Base-by-base conservation (phyloP, 2,329 filamentous ascomycete genomes). In the Arthrobotrys musiformis region DNA sequence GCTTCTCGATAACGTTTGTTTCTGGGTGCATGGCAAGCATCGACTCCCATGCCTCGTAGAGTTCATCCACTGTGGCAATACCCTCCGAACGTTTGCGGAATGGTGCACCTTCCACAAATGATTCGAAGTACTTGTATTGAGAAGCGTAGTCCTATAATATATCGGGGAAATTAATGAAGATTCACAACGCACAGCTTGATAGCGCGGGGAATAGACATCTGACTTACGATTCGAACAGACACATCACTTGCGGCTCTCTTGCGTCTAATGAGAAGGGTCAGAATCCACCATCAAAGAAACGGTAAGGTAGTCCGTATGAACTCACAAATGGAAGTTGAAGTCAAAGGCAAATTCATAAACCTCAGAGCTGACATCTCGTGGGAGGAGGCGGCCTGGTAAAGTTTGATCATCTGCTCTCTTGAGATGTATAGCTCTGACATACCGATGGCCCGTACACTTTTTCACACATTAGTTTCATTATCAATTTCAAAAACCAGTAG, bases 171-270 rank as follows among this genome's bases (percentile, higher is more conserved):
- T 70, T 44, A 70, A 48, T 24, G 9, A 28, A 44, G 1, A 22
- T 40, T 54, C 44, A 54, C 26, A 42, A 54, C 37, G n/a, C 42
- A 54, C n/a, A 62, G 24, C 19, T 70, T 52, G 17, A 19, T 28
- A 52, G 33, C 30, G 35, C 28, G n/a, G 3, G n/a, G 54, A 22
- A 42, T 52, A 62, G 54, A 13, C 30, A 60, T 26, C 26, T 37
- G 54, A 70, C 67, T 70, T 62, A 70, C 67, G 44, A 70, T 62
- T 70, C 67, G 67, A 44, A 70, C 67, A 54, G 67, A 70, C 44
- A 70, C 67, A 62, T 70, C 67, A 33, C 67, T 70, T 44, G 40
- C 56, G 22, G 42, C 26, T 70, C 67, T 70, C 56, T 70, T 70
- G n/a, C 67, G 67, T 62, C 67, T 70, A 61, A 28, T 52, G 19